Conservation (phyloP, 495 filamentous ascomycete species). For the Penicillium ucsense region DNA sequence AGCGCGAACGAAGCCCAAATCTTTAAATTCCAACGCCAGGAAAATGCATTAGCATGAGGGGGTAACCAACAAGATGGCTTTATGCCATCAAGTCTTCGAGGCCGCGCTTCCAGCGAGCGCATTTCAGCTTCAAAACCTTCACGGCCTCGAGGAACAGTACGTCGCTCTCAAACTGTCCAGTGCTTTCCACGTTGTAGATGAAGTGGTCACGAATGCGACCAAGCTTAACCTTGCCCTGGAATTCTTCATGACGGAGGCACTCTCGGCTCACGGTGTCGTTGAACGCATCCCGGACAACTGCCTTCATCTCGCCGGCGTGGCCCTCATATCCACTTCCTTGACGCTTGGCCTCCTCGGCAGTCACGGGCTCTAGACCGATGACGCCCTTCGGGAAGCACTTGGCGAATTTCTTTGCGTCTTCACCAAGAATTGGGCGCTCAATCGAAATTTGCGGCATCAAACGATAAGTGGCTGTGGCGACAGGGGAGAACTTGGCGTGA, state of each 20-base stretch:
- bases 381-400: constrained; percentile 87
- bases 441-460: constrained; percentile 83
- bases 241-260: constrained; percentile 83
- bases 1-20: constrained; percentile 19
- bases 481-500: constrained; percentile 96
- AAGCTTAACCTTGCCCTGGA: constrained; percentile 88
- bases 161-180: constrained; percentile 86
- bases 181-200: constrained; percentile 91
- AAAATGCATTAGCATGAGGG: constrained; percentile 33
- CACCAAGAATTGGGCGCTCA: constrained; percentile 67
- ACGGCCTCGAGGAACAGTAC: constrained; percentile 83
- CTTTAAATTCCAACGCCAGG: constrained; percentile 34
- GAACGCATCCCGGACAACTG: constrained; percentile 71
- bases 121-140: constrained; percentile 73
- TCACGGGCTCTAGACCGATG: constrained; percentile 67
- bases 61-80: constrained; percentile 6
- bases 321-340: constrained; percentile 61
- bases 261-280: constrained; percentile 92
- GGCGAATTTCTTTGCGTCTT: constrained; percentile 80
- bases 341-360: constrained; percentile 50
- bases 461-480: constrained; percentile 87
- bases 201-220: constrained; percentile 90
- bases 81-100: constrained; percentile 46
- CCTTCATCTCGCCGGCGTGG: constrained; percentile 65
- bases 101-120: constrained; percentile 50